These are phyloP conservation scores for Avicennia marina DNA, from an alignment of 257 asterid species.

Conservation along the genomic window DNA sequence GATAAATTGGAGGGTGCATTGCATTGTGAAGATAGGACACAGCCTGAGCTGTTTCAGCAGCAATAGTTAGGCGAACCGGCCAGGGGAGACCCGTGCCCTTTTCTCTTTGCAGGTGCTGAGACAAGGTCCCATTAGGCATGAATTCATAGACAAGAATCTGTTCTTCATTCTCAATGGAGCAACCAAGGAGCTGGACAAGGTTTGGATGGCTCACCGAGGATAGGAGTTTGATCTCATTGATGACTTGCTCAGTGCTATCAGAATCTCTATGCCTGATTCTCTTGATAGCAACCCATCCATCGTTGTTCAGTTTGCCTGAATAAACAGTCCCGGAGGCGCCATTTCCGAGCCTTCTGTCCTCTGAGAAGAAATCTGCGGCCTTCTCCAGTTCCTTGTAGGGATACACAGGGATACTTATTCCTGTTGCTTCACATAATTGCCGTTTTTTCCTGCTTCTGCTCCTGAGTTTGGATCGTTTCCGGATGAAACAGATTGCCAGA, in stretches of 20 bases:
- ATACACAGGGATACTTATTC: conserved; percentile 60
- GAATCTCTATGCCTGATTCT: conserved; percentile 58
- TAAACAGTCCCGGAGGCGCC: conserved; percentile 97
- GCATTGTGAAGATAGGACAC: conserved; percentile 80
- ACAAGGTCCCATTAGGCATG: conserved; percentile 86
- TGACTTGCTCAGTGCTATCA: conserved; percentile 66
- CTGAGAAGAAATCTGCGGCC: conserved; percentile 69
- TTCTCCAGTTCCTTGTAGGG: conserved; percentile 72
- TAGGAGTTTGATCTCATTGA: conserved; percentile 85
- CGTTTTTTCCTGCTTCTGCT: conserved; percentile 36
- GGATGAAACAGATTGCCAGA: conserved; percentile 46
- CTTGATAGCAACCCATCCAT: conserved; percentile 75
- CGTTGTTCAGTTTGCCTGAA: conserved; percentile 71
- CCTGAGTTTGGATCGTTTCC: conserved; percentile 33
- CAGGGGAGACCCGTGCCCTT: conserved; percentile 65
- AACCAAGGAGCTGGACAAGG: conserved; percentile 81
- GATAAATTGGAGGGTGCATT: conserved; percentile 82
- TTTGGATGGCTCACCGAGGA: conserved; percentile 89
- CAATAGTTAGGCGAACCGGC: conserved; percentile 78
- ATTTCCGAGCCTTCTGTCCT: conserved; percentile 71
- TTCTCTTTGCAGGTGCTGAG: conserved; percentile 79
- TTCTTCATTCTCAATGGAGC: conserved; percentile 79
- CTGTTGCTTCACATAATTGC: conserved; percentile 44
- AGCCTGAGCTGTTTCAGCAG: conserved; percentile 79
- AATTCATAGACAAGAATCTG: conserved; percentile 85